Evolutionary conservation across 2,329 filamentous ascomycete species (phyloP), one percentile per base, ranked within the genome.

Genomic region (Aspergillus floridensis): DNA sequence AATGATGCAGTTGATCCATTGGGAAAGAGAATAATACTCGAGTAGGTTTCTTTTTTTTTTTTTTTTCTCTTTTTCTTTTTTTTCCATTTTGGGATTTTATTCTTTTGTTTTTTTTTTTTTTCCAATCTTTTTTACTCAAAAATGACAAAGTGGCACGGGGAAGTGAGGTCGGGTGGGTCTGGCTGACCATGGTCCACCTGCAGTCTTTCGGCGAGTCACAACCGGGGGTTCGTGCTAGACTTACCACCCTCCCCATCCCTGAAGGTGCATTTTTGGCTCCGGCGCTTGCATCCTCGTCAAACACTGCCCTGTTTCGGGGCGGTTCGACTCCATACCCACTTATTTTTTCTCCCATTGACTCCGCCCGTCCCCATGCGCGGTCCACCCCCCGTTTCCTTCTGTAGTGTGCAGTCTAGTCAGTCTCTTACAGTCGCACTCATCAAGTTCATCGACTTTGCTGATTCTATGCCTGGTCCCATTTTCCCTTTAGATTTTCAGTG

Each of bases 151-250:
- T 66, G 63, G 63, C 67, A 67, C 65, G 66, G 67, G 66, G 67
- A 64, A 65, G 52, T 59, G 60, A 60, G 62, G 65, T 56, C 46
- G 49, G 26, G 64, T 61, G 64, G 65, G 59, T 62, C 58, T 55
- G 31, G 53, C 56, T 60, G 16, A 59, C 65, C 65, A 65, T 66
- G 66, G 65, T 57, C 67, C 66, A 68, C 65, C 59, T 65, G 66
- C 66, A 68, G 64, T 54, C 61, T 60, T 59, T 67, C 63, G 63
- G 64, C 66, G 65, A 68, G 65, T 68, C 66, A 67, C 65, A 65
- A 57, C 65, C 63, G 64, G 66, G 66, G 66, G 66, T 69, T 68
- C 67, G 65, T 69, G 66, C 66, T 66, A 61, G 63, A 60, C 58
- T 54, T 57, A 48, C 56, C 55, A 53, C 38, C 46, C 58, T 55